Conservation (phyloP, 371 early-diverging fungal genomes). For the Mycotypha africana region DNA sequence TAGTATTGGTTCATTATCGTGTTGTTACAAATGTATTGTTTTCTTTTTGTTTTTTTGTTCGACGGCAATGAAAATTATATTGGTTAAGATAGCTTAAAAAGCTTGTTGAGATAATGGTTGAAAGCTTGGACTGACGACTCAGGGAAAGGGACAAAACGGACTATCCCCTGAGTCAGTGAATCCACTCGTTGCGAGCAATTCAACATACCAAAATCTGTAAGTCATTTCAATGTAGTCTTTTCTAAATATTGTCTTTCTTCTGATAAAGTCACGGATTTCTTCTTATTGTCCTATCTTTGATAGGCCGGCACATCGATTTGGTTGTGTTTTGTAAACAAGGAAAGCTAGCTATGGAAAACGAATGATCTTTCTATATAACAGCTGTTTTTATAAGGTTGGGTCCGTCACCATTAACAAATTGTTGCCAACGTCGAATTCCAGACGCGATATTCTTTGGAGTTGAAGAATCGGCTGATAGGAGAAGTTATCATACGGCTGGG, state of each 20-base stretch:
- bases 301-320: slow-evolving; percentile 5
- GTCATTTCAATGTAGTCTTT: slow-evolving; percentile 1
- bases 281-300: slow-evolving; percentile 5
- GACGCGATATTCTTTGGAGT: slow-evolving; percentile 1
- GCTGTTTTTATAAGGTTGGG: slow-evolving; percentile 6
- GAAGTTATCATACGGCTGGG: slow-evolving; percentile 7
- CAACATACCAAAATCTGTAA: background rate
- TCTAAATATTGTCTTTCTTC: slow-evolving; percentile 1
- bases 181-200: slow-evolving; percentile 3
- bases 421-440: slow-evolving; percentile 2
- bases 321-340: slow-evolving; percentile 1
- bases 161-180: slow-evolving; percentile 3
- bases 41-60: too few relatives aligned
- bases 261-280: background rate
- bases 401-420: slow-evolving; percentile 3
- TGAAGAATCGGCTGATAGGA: slow-evolving; percentile 5
- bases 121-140: slow-evolving; percentile 7
- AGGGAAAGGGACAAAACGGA: slow-evolving; percentile 5
- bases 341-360: slow-evolving; percentile 6
- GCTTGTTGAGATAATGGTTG: slow-evolving; percentile 1
- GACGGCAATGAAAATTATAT: slow-evolving; percentile 2
- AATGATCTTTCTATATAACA: slow-evolving; percentile 1
- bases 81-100: slow-evolving; percentile 2
- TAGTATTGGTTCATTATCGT: slow-evolving; percentile 6
- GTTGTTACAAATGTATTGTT: slow-evolving; percentile 3